A percentile compares a stretch with the other conserved stretches of the same genome.
Conservation (phyloP, 257 asterid species). For the Eustoma russellianum region DNA sequence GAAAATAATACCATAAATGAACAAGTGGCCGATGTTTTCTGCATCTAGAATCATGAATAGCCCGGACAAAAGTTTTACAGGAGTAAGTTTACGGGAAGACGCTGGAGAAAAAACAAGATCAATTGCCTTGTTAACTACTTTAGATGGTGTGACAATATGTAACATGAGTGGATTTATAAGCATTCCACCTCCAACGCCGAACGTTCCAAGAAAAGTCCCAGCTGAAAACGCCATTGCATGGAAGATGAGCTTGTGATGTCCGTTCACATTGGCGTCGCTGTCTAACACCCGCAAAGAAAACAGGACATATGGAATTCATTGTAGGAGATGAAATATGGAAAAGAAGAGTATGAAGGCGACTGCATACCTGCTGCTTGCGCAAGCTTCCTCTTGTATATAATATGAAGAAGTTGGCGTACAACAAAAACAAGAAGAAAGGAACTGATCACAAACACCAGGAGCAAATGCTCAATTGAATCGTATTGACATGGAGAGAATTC, state of each 20-base stretch:
- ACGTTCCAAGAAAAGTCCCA: slow-evolving; percentile 65
- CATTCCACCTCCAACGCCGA: slow-evolving; percentile 90
- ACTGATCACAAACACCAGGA: too few species aligned
- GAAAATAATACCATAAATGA: slow-evolving; percentile 78
- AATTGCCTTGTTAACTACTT: slow-evolving; percentile 7
- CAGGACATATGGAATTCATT: neutral
- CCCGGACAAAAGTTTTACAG: too few species aligned
- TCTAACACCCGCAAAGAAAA: slow-evolving; percentile 25
- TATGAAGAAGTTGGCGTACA: too few species aligned
- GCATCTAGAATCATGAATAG: neutral
- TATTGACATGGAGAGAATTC: too few species aligned
- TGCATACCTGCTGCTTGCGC: slow-evolving; percentile 25
- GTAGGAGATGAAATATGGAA: neutral
- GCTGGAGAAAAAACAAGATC: neutral
- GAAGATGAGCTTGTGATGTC: slow-evolving; percentile 26
- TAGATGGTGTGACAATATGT: slow-evolving; percentile 53
- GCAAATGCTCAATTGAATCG: too few species aligned
- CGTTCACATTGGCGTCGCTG: slow-evolving; percentile 6
- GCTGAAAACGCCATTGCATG: slow-evolving; percentile 61
- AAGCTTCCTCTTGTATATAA: slow-evolving; percentile 16
- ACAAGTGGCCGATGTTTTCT: slow-evolving; percentile 75
- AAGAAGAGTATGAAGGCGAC: neutral
- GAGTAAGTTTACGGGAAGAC: too few species aligned
- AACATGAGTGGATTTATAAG: slow-evolving; percentile 65
- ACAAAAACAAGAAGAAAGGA: too few species aligned